Evolutionary conservation across 108 stramenopile genomes (phyloP).

Genomic region (Discostella stelligeroides): DNA sequence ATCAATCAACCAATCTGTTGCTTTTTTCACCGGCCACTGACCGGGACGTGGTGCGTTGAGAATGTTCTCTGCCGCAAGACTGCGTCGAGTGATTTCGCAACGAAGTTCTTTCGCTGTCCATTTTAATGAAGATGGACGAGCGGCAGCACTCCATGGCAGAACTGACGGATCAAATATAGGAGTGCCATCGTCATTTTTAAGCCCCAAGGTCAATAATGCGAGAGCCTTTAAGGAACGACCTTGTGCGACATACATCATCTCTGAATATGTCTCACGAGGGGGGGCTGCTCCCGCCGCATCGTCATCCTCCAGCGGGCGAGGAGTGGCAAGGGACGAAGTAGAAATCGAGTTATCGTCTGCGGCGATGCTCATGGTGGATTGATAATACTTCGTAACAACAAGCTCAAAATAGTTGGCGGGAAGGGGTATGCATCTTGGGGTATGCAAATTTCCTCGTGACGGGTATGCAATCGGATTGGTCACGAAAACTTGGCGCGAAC

Average conservation of each 20-base stretch:
- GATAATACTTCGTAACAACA: too few relatives aligned
- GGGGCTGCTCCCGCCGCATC: too few relatives aligned
- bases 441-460: background rate
- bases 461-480: background rate
- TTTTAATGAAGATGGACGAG: background rate
- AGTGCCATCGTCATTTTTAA: background rate
- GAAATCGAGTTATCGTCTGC: too few relatives aligned
- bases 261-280: too few relatives aligned
- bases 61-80: background rate
- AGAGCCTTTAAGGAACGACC: too few relatives aligned
- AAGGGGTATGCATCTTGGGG: slow-evolving; percentile 8
- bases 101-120: background rate
- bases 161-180: background rate
- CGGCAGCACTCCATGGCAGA: slow-evolving; percentile 1
- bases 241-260: too few relatives aligned
- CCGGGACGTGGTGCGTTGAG: background rate
- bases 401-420: slow-evolving; percentile 8
- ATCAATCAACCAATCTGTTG: background rate
- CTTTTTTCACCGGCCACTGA: background rate
- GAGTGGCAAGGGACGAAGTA: too few relatives aligned
- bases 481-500: background rate
- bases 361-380: too few relatives aligned
- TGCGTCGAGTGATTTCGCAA: background rate
- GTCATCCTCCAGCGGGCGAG: too few relatives aligned
- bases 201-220: too few relatives aligned